Evolutionary conservation across 306 rosid genomes (phyloP).

Genomic region (Fragaria vesca): DNA sequence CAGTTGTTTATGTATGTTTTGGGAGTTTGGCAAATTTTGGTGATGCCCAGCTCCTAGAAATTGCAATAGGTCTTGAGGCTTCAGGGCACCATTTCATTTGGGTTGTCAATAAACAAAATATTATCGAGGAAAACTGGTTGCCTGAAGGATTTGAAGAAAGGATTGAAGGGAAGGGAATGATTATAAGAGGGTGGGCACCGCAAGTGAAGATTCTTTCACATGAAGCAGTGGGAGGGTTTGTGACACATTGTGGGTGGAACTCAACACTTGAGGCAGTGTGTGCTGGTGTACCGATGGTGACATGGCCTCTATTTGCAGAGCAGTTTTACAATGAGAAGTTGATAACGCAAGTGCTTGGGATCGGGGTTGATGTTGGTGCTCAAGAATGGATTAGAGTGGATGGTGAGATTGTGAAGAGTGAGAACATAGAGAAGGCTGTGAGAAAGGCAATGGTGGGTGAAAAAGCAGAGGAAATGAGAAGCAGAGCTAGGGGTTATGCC

Average conservation of each 20-base stretch:
- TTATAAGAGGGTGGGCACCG: slow-evolving; percentile 40
- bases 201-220: slow-evolving; percentile 36
- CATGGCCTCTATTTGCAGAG: slow-evolving; percentile 35
- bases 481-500: slow-evolving; percentile 32
- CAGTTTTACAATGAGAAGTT: slow-evolving; percentile 44
- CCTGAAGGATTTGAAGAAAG: slow-evolving; percentile 36
- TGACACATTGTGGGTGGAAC: slow-evolving; percentile 56
- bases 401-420: slow-evolving; percentile 32
- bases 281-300: slow-evolving; percentile 13
- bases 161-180: slow-evolving; percentile 28
- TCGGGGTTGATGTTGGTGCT: slow-evolving; percentile 36
- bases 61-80: slow-evolving; percentile 36
- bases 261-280: slow-evolving; percentile 40
- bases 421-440: slow-evolving; percentile 28
- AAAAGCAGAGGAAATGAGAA: slow-evolving; percentile 48
- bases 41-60: slow-evolving; percentile 47
- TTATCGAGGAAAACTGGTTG: slow-evolving; percentile 19
- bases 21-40: slow-evolving; percentile 32
- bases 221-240: slow-evolving; percentile 32
- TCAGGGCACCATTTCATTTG: slow-evolving; percentile 34
- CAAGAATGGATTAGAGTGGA: not conserved
- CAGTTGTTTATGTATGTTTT: slow-evolving; percentile 53
- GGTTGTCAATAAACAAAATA: slow-evolving; percentile 27
- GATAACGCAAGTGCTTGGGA: slow-evolving; percentile 23
- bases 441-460: slow-evolving; percentile 34